Evolutionary conservation across 108 stramenopile genomes (phyloP).

Genomic region (Bacterosira constricta): DNA sequence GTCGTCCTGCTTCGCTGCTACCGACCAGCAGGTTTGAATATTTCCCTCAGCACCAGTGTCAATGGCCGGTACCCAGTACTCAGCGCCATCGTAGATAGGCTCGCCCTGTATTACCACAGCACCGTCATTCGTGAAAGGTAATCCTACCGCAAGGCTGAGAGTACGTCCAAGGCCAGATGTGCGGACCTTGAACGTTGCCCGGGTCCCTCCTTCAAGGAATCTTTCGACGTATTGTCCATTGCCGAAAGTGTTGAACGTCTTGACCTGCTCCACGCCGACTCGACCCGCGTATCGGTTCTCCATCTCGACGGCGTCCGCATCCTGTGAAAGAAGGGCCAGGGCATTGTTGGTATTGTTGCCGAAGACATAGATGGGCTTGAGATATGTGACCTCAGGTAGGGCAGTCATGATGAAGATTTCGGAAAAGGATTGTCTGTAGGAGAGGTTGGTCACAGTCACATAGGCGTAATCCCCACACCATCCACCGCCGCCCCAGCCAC

Average conservation of each 20-base stretch:
- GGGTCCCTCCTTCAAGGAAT: slow-evolving; percentile 19
- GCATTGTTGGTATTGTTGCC: slow-evolving; percentile 8
- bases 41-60: slow-evolving; percentile 38
- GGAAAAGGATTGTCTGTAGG: slow-evolving; percentile 31
- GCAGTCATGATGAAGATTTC: slow-evolving; percentile 37
- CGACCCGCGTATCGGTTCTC: slow-evolving; percentile 4
- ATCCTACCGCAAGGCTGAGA: slow-evolving; percentile 29
- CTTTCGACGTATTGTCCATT: neutral
- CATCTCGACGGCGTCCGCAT: slow-evolving; percentile 20
- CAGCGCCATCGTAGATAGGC: slow-evolving; percentile 35
- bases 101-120: slow-evolving; percentile 25
- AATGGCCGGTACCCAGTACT: slow-evolving; percentile 30
- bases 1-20: slow-evolving; percentile 27
- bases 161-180: neutral
- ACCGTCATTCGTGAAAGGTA: slow-evolving; percentile 42
- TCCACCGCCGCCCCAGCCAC: neutral
- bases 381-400: slow-evolving; percentile 14
- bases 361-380: slow-evolving; percentile 21
- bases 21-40: slow-evolving; percentile 46
- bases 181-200: slow-evolving; percentile 9
- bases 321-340: slow-evolving; percentile 20
- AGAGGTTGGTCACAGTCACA: slow-evolving; percentile 32
- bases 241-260: slow-evolving; percentile 9
- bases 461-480: neutral
- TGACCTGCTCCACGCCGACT: slow-evolving; percentile 19